Conservation (phyloP, 495 filamentous ascomycete species). For the Aspergillus leporis region DNA sequence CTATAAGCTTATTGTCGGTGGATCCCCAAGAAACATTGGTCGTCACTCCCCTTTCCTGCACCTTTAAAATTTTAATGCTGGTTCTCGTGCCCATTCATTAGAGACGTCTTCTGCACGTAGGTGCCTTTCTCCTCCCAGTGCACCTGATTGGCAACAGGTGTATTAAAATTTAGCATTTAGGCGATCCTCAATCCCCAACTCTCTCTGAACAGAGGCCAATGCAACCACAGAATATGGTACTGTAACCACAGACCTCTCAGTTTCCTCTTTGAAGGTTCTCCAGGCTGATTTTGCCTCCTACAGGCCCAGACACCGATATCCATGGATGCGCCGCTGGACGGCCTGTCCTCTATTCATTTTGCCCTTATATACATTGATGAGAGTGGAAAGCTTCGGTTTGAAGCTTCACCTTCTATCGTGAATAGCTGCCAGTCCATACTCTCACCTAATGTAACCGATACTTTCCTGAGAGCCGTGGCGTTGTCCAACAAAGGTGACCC, state of each 20-base stretch:
- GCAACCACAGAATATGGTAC: slow-evolving; percentile 11
- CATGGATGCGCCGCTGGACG: slow-evolving; percentile 27
- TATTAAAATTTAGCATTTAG: slow-evolving; percentile 13
- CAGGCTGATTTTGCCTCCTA: not conserved
- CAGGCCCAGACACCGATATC: slow-evolving; percentile 30
- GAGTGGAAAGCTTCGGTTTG: slow-evolving; percentile 36
- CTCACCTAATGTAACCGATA: slow-evolving; percentile 36
- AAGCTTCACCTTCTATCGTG: slow-evolving; percentile 37
- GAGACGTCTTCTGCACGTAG: slow-evolving; percentile 13
- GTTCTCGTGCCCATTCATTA: slow-evolving; percentile 15
- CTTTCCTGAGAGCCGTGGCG: slow-evolving; percentile 40
- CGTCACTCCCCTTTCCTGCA: slow-evolving; percentile 3
- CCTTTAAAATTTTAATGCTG: slow-evolving; percentile 8
- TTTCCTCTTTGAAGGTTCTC: not conserved
- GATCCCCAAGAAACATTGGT: slow-evolving; percentile 10
- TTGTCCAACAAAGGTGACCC: slow-evolving; percentile 23
- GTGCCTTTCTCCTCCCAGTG: slow-evolving; percentile 5
- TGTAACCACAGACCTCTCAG: not conserved
- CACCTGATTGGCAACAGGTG: slow-evolving; percentile 16
- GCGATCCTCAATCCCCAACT: slow-evolving; percentile 8
- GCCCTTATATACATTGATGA: slow-evolving; percentile 42
- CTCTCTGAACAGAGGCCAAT: slow-evolving; percentile 11
- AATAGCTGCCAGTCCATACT: slow-evolving; percentile 34
- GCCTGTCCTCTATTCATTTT: slow-evolving; percentile 30
- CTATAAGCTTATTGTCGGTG: slow-evolving; percentile 20